phyloP scores from a whole-genome alignment of 2,329 filamentous ascomycete species.

The Colletotrichum horii region DNA sequence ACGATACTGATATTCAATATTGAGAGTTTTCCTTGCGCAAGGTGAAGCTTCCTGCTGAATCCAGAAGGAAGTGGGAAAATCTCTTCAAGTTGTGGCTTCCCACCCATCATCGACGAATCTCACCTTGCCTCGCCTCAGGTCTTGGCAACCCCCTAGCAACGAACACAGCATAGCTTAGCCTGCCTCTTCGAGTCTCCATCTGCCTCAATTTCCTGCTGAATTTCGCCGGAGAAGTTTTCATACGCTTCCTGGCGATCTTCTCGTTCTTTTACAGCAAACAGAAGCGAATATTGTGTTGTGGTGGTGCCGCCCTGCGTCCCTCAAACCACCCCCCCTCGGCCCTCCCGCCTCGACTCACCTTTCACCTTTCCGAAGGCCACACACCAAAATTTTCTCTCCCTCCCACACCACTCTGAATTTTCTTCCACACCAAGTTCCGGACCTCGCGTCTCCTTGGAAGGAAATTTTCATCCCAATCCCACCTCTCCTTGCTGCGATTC shows the following conservation, averaged over 20 bases:
- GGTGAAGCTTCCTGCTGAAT: not conserved
- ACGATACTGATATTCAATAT: not conserved
- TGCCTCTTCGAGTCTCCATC: not conserved
- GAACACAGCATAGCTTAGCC: not conserved
- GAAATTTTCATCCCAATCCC: not conserved
- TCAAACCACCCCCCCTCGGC: not conserved
- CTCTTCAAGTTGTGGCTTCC: not conserved
- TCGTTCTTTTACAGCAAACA: not conserved
- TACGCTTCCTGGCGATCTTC: accelerated
- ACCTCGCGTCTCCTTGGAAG: not conserved
- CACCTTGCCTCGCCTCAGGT: not conserved
- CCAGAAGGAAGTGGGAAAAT: not conserved
- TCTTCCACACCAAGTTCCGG: not conserved
- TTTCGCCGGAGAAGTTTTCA: not conserved
- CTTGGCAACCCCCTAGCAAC: not conserved
- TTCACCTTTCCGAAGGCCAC: not conserved
- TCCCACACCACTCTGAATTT: not conserved
- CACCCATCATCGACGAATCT: not conserved
- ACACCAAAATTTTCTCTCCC: not conserved
- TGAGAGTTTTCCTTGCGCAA: not conserved
- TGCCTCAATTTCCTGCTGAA: accelerated
- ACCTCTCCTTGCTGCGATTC: not conserved
- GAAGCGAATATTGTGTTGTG: not conserved
- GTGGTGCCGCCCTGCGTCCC: not conserved
- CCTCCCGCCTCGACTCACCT: not conserved